Evolutionary conservation across 768 basidiomycete species (phyloP).

Genomic region (Leccinum rimulosum): DNA sequence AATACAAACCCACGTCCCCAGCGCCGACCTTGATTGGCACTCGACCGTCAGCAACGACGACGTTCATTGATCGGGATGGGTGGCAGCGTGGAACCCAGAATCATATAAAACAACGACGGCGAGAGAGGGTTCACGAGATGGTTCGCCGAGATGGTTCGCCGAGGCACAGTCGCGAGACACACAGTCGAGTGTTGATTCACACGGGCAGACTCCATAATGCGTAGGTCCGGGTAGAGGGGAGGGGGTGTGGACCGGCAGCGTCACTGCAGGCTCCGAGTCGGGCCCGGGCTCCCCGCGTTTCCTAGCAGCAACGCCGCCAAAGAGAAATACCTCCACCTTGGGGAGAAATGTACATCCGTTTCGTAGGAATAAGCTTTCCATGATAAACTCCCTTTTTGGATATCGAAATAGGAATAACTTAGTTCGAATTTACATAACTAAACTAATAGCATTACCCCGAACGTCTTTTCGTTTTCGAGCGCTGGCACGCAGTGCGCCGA

Average conservation of each 20-base stretch:
- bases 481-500: too few species aligned
- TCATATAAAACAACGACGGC: constrained; percentile 85
- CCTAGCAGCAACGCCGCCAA: constrained; percentile 82
- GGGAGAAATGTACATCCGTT: constrained; percentile 9
- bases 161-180: constrained; percentile 59
- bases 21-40: constrained; percentile 79
- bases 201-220: constrained; percentile 25
- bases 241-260: constrained; percentile 18
- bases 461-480: too few species aligned
- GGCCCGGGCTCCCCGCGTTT: constrained; percentile 61
- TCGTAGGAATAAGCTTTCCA: too few species aligned
- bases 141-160: constrained; percentile 92
- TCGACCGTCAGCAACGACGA: constrained; percentile 53
- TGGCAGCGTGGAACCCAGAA: constrained; percentile 78
- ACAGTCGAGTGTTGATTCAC: constrained; percentile 66
- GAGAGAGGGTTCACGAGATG: constrained; percentile 97
- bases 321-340: constrained; percentile 48
- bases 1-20: constrained; percentile 93
- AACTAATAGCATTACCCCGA: too few species aligned
- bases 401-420: too few species aligned
- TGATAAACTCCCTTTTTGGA: too few species aligned
- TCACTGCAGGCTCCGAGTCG: constrained; percentile 34
- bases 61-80: constrained; percentile 54
- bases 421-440: too few species aligned
- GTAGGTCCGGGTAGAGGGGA: constrained; percentile 28